Evolutionary conservation across 1,284 basidiomycete species (phyloP).

Genomic region (Thelephora terrestris): DNA sequence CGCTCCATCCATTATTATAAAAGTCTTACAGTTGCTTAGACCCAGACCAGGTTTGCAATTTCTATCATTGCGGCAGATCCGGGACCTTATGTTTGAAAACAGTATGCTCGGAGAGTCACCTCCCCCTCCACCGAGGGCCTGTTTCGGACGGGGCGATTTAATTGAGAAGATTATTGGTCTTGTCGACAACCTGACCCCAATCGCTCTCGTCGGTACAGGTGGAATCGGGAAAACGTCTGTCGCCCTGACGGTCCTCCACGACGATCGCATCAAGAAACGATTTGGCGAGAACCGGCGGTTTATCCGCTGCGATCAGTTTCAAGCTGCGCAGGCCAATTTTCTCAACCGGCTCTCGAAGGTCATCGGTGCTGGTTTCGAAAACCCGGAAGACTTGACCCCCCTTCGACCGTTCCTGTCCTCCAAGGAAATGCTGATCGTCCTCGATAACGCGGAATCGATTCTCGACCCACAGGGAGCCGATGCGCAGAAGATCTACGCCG

Average conservation of each 20-base stretch:
- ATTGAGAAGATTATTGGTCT: not conserved
- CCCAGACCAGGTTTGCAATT: no score
- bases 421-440: not conserved
- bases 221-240: conserved; percentile 29
- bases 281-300: conserved; percentile 18
- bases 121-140: not conserved
- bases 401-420: not conserved
- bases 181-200: not conserved
- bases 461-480: not conserved
- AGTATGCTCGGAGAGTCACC: no score
- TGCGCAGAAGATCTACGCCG: not conserved
- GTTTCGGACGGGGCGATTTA: not conserved
- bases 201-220: conserved; percentile 24
- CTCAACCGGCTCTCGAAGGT: not conserved
- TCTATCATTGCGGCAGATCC: no score
- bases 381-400: not conserved
- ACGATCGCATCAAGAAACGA: conserved; percentile 8
- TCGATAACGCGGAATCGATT: not conserved
- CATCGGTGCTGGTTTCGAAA: not conserved
- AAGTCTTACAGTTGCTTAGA: no score
- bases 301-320: conserved; percentile 10
- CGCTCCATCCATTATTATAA: no score
- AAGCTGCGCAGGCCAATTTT: not conserved
- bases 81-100: no score
- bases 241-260: conserved; percentile 19